These are phyloP conservation scores for Cajanus cajan DNA, from an alignment of 306 rosid genomes.

Conservation along the genomic window DNA sequence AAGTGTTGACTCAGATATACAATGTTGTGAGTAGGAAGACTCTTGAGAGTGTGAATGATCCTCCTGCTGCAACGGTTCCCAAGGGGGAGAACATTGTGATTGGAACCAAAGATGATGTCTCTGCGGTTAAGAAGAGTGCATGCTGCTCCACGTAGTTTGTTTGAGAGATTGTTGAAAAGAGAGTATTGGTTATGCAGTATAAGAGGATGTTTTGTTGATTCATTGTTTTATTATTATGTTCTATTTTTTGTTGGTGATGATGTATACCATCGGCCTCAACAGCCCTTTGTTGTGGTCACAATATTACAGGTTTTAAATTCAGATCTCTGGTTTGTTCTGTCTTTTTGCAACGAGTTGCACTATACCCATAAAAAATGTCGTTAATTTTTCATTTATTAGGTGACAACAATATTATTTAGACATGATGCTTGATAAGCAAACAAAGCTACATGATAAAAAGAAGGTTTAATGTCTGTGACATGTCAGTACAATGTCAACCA, in stretches of 20 bases:
- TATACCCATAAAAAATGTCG: background rate
- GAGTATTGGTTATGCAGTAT: conserved; percentile 1
- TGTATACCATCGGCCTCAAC: background rate
- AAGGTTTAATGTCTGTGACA: too few species aligned
- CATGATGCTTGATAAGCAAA: background rate
- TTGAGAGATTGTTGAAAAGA: conserved; percentile 5
- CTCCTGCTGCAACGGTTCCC: conserved; percentile 44
- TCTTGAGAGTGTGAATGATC: conserved; percentile 58
- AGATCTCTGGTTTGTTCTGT: background rate
- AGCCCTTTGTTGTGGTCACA: background rate
- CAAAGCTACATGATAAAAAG: background rate
- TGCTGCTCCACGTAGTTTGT: conserved; percentile 64
- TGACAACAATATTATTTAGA: background rate
- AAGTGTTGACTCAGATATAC: conserved; percentile 73
- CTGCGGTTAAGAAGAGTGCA: conserved; percentile 57
- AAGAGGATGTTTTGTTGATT: background rate
- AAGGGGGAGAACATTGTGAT: conserved; percentile 63
- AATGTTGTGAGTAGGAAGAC: conserved; percentile 65
- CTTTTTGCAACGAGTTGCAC: conserved; percentile 21
- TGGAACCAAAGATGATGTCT: conserved; percentile 64
- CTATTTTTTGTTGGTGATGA: conserved; percentile 21
- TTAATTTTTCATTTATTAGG: background rate
- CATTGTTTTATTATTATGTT: conserved; percentile 19
- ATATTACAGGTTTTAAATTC: background rate
- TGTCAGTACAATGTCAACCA: too few species aligned